A percentile compares a stretch with the other conserved stretches of the same genome.
Conservation (phyloP, 768 basidiomycete species). For the Amanita polypyramis region DNA sequence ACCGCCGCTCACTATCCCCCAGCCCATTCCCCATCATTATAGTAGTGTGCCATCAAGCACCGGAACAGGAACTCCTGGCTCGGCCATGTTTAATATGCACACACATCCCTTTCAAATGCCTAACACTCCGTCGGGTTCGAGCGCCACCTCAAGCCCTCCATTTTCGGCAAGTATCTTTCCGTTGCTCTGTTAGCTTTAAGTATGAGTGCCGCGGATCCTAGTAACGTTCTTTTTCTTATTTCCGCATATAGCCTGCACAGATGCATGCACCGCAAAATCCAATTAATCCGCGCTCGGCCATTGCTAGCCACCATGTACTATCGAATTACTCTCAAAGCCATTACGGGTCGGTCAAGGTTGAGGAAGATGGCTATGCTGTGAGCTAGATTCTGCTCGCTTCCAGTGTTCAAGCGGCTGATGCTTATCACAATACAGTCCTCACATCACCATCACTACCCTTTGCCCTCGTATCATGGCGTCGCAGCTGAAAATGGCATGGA, state of each 20-base stretch:
- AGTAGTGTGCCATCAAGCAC: conserved; percentile 15
- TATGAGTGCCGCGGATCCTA: conserved; percentile 37
- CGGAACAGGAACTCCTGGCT: conserved; percentile 16
- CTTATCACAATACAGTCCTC: conserved; percentile 5
- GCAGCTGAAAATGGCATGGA: conserved; percentile 38
- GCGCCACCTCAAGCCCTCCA: conserved; percentile 66
- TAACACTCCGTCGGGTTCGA: conserved; percentile 63
- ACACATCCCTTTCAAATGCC: conserved; percentile 55
- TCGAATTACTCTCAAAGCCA: conserved; percentile 34
- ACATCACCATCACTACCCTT: conserved; percentile 27
- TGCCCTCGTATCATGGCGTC: conserved; percentile 38
- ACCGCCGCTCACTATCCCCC: conserved; percentile 56
- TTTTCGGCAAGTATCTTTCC: conserved; percentile 76
- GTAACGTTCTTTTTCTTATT: conserved; percentile 34
- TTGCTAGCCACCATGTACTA: conserved; percentile 29
- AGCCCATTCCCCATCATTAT: conserved; percentile 34
- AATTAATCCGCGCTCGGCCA: conserved; percentile 34
- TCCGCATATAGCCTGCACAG: conserved; percentile 50
- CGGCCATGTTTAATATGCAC: conserved; percentile 42
- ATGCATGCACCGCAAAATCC: conserved; percentile 51
- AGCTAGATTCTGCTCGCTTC: conserved; percentile 11
- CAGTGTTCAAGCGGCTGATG: neutral
- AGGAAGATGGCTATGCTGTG: conserved; percentile 54
- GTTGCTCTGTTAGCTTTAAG: conserved; percentile 19
- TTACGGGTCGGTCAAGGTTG: conserved; percentile 52